Evolutionary conservation across 495 filamentous ascomycete species (phyloP), one percentile per base, ranked within the genome.

Genomic region (Choiromyces venosus): DNA sequence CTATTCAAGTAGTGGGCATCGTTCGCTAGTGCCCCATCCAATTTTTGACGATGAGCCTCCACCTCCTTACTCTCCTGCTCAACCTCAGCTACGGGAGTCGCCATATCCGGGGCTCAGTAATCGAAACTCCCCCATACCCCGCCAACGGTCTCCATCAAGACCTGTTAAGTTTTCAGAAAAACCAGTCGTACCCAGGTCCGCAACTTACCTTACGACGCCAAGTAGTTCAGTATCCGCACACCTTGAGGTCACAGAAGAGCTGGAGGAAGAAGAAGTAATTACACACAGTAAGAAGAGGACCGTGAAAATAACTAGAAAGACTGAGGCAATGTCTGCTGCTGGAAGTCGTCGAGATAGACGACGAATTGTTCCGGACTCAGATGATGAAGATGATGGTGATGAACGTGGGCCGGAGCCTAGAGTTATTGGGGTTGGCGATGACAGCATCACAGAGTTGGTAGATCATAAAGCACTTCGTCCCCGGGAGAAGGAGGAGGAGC

Each of bases 361-460:
- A 33, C 70, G 72, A 38, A 36, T 79, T 12, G 66, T 80, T 1
- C 78, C 74, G 12, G 65, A 40, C 29, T 79, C 77, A 1, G 77
- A 79, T 6, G 70, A 44, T 4, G 77, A 79, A 10, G 75, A 78
- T 9, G 69, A 71, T 36, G 21, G 37, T 25, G 35, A 66, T 33
- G 61, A 56, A n/a, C 14, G 40, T 36, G 67, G 8, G 35, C 19
- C 1, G 37, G 40, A 25, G 14, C 21, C 33, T 29, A 4, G 52
- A 44, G 37, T 19, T 9, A 1, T 40, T 6, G 56, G 66, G 21
- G 75, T 67, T 36, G 46, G 29, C 2, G 37, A 74, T 9, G 70
- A 76, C 37, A 66, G 39, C 4, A 40, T 71, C n/a, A 65, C 56
- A 5, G 70, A 69, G 12, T 66, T 68, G 21, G 68, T 65, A 2